A percentile compares a stretch with the other conserved stretches of the same genome.
These are phyloP conservation scores for Alternaria gaisen DNA, from an alignment of 2,329 filamentous ascomycete genomes.

Conservation along the genomic window DNA sequence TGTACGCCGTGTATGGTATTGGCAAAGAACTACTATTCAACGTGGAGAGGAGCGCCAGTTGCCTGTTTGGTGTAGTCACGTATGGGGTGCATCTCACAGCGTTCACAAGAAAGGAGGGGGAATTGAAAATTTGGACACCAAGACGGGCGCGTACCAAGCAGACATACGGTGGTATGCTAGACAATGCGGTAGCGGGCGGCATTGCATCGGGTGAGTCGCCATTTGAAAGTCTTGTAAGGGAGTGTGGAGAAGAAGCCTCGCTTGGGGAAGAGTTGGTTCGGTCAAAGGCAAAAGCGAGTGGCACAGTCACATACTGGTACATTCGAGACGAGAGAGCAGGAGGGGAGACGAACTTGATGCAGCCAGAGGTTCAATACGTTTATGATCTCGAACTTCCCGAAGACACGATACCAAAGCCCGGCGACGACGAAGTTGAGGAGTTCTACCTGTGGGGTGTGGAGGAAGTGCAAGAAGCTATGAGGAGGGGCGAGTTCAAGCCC, in stretches of 20 bases:
- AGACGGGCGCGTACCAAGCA: slow-evolving; percentile 78
- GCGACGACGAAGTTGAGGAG: slow-evolving; percentile 87
- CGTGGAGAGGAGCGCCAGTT: slow-evolving; percentile 54
- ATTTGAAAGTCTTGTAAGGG: slow-evolving; percentile 83
- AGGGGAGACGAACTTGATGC: slow-evolving; percentile 81
- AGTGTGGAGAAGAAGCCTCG: slow-evolving; percentile 88
- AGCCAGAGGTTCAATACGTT: slow-evolving; percentile 90
- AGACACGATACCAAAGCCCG: slow-evolving; percentile 75
- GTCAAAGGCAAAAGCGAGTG: slow-evolving; percentile 64
- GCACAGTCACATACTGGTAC: slow-evolving; percentile 85
- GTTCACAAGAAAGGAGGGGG: slow-evolving; percentile 49
- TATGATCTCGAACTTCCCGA: slow-evolving; percentile 84
- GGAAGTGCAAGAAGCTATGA: slow-evolving; percentile 76
- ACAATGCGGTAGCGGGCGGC: slow-evolving; percentile 91
- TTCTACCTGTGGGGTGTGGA: slow-evolving; percentile 81
- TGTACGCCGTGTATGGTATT: slow-evolving; percentile 54
- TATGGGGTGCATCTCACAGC: slow-evolving; percentile 55
- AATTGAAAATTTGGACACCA: slow-evolving; percentile 85
- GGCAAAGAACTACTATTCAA: slow-evolving; percentile 53
- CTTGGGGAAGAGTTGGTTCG: slow-evolving; percentile 76
- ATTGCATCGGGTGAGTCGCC: slow-evolving; percentile 82
- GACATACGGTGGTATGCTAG: slow-evolving; percentile 90
- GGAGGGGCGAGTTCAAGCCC: slow-evolving; percentile 83
- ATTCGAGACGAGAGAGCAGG: slow-evolving; percentile 78
- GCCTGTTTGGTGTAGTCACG: slow-evolving; percentile 56